Evolutionary conservation across 2,329 filamentous ascomycete species (phyloP), one percentile per base, ranked within the genome.

Genomic region (Paramyrothecium sp.): DNA sequence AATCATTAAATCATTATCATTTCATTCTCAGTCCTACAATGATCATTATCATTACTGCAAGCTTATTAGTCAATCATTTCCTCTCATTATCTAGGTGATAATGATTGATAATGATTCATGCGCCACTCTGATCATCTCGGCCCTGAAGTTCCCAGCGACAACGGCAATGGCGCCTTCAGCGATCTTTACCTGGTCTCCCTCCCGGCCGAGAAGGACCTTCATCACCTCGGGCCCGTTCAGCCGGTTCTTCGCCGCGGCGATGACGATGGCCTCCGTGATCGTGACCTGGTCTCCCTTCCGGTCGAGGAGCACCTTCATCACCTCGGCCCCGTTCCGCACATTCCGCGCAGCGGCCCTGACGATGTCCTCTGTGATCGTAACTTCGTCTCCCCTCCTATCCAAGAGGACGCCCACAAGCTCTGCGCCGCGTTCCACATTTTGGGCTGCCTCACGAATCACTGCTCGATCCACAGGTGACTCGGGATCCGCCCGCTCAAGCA

Each of bases 231-330:
- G 49, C 22, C 56, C 58, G 51, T 46, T 48, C 46, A 19, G 7
- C 20, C 17, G 2, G 53, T 60, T 58, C 52, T 33, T 46, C 12
- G 56, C 55, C 11, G 55, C 51, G n/a, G 54, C 56, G 33, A 19
- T 47, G 7, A 55, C 33, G 21, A 56, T 44, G 19, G 56, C 54
- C 12, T 55, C 54, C 17, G 56, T 60, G 34, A 60, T 57, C 10
- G 30, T 51, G n/a, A 60, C 54, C n/a, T 58, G 19, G 19, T 55
- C 48, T 38, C 60, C 56, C 20, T 41, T 52, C 47, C 46, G 33
- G 8, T 60, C 26, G 20, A 61, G 53, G 47, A 61, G 55, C 2
- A 60, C 12, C 23, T 34, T 22, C 19, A 61, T 55, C 19, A 62
- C 21, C 23, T 59, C 41, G 2, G 54, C 41, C 30, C 56, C 54